Evolutionary conservation across 2,329 filamentous ascomycete species (phyloP).

Genomic region (Nemania diffusa): DNA sequence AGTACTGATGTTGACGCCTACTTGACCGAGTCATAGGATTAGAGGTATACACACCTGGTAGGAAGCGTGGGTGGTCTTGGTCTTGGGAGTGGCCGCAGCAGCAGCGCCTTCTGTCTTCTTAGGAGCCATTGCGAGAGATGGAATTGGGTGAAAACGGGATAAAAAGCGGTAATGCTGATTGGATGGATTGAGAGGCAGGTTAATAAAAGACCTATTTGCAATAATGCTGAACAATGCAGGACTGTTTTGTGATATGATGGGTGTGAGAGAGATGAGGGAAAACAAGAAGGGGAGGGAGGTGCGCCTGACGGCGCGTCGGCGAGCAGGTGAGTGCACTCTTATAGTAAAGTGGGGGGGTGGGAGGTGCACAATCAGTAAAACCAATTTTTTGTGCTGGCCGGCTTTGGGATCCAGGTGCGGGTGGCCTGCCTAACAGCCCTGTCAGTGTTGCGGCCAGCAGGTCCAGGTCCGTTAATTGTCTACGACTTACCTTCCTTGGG

Average conservation of each 20-base stretch:
- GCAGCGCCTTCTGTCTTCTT: slow-evolving; percentile 62
- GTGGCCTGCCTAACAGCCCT: slow-evolving; percentile 34
- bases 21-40: slow-evolving; percentile 28
- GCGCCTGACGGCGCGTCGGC: slow-evolving; percentile 58
- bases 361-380: slow-evolving; percentile 65
- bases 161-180: slow-evolving; percentile 36
- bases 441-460: slow-evolving; percentile 27
- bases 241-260: slow-evolving; percentile 39
- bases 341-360: slow-evolving; percentile 61
- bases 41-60: slow-evolving; percentile 64
- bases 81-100: slow-evolving; percentile 56
- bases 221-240: slow-evolving; percentile 34
- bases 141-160: slow-evolving; percentile 36
- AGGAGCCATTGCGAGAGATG: slow-evolving; percentile 64
- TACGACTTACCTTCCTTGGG: not conserved
- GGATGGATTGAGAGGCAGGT: slow-evolving; percentile 43
- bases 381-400: slow-evolving; percentile 25
- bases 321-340: slow-evolving; percentile 70
- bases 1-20: slow-evolving; percentile 45
- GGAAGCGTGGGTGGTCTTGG: slow-evolving; percentile 64
- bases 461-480: slow-evolving; percentile 11
- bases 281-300: slow-evolving; percentile 55
- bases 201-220: slow-evolving; percentile 42
- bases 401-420: slow-evolving; percentile 30
- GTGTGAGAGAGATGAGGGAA: slow-evolving; percentile 45